Percentiles rank a stretch among this genome's conserved stretches.
Evolutionary conservation across 352 stramenopile genomes (phyloP).

Genomic region (Pythium dissotocum): DNA sequence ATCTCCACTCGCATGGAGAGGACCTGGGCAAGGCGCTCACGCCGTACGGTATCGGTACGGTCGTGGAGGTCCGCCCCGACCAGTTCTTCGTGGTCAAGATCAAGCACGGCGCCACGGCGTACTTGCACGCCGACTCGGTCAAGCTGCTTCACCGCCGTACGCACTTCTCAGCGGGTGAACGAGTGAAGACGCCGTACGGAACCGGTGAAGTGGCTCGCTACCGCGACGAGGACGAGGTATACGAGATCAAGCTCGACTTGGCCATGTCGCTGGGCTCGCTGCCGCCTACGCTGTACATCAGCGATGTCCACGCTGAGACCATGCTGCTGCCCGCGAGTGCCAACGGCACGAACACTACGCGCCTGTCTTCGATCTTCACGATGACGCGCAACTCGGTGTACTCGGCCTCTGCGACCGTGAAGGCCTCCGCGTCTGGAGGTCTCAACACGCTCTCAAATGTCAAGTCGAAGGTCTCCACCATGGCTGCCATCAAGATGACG

Average conservation of each 20-base stretch:
- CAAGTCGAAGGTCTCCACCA: conserved; percentile 66
- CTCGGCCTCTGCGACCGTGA: conserved; percentile 61
- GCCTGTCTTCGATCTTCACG: conserved; percentile 74
- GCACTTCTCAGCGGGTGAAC: conserved; percentile 28
- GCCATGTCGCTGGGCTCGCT: conserved; percentile 1
- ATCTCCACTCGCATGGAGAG: conserved; percentile 3
- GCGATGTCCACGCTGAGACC: conserved; percentile 27
- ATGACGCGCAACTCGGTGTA: conserved; percentile 72
- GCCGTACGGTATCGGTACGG: conserved; percentile 30
- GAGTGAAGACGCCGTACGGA: conserved; percentile 37
- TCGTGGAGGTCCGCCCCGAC: conserved; percentile 31
- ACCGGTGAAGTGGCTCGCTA: conserved; percentile 28
- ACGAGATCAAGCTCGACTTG: conserved; percentile 34
- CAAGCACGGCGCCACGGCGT: conserved; percentile 29
- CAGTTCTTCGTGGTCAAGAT: conserved; percentile 36
- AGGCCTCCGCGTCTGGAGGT: conserved; percentile 53
- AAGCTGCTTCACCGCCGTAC: conserved; percentile 32
- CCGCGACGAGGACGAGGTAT: conserved; percentile 35
- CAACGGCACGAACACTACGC: conserved; percentile 36
- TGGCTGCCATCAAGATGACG: conserved; percentile 72
- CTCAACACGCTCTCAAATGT: conserved; percentile 66
- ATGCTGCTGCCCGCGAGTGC: conserved; percentile 35
- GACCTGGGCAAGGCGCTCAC: conserved; percentile 34
- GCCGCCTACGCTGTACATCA: conserved; percentile 30
- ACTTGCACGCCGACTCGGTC: conserved; percentile 34